Evolutionary conservation across 1,284 basidiomycete genomes (phyloP), one percentile per base, ranked within the genome.

Genomic region (Leccinum ponderosum): DNA sequence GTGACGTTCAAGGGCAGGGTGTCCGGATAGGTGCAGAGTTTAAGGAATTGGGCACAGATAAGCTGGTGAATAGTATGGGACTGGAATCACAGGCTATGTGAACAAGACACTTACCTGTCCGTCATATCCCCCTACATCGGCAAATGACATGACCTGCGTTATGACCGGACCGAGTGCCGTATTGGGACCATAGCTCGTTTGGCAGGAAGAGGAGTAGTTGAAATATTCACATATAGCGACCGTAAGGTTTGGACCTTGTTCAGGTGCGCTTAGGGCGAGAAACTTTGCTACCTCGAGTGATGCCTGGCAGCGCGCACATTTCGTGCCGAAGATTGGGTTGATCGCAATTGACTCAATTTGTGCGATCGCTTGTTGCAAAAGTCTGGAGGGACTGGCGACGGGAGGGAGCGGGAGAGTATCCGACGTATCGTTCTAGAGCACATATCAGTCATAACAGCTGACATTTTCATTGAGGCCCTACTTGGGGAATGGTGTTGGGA

Each of bases 401-500:
- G 81, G 81, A 4, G 90, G 90, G 35, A 92, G 78, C 14, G 83
- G 82, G 62, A 86, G 86, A 0, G 87, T 87, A 69, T 91, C 89
- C 17, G 70, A 72, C 0, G 85, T 86, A 63, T 89, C 78, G 65
- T 85, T 81, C 73, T 80, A 60, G 51, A 29, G 42, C 22, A 31
- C 6, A 14, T 20, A 33, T 65, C 35, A 58, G 58, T 52, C n/a
- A 27, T 11, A 6, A 52, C 22, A 35, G 0, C 1, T 54, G 11
- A 33, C 12, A 3, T 20, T 56, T 15, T 33, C 0, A 15, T 14
- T 29, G 9, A 3, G 25, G 11, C 20, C 51, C 58, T 39, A 80
- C 81, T 67, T 78, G 71, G 27, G 83, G 85, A 55, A 91, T 84
- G 33, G 73, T 69, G 35, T 82, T 75, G 1, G 89, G 87, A 65